These are phyloP conservation scores for Globisporangium canariense DNA, from an alignment of 352 stramenopile species.

Conservation along the genomic window DNA sequence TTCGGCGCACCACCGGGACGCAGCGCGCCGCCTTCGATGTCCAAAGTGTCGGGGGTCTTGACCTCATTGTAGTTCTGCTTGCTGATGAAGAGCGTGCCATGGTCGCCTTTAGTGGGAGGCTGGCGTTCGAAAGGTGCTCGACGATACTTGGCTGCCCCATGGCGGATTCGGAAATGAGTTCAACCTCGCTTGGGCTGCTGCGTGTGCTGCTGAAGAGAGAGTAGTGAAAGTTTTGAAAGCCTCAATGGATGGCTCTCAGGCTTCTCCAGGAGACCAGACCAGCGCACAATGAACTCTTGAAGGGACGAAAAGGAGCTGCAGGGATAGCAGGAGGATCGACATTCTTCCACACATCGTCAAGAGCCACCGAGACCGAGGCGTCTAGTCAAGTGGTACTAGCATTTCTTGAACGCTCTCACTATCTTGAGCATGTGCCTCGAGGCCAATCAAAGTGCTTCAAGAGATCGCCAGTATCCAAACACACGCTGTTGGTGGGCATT, in stretches of 20 bases:
- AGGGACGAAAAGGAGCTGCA: too few relatives aligned
- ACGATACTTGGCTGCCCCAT: constrained; percentile 22
- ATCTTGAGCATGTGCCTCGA: background rate
- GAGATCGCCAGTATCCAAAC: background rate
- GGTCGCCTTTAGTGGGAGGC: background rate
- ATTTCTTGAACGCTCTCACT: background rate
- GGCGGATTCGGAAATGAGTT: constrained; percentile 7
- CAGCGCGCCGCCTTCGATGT: constrained; percentile 35
- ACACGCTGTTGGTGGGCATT: too few relatives aligned
- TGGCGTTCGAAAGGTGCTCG: constrained; percentile 22
- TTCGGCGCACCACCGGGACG: constrained; percentile 28
- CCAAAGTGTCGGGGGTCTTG: constrained; percentile 23
- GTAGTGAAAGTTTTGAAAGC: background rate
- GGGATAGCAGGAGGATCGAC: too few relatives aligned
- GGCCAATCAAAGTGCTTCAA: background rate
- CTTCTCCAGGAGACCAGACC: background rate
- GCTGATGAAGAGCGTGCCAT: background rate
- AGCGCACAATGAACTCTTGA: background rate
- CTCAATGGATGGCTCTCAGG: background rate
- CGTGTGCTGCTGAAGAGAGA: background rate
- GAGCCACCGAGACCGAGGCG: background rate
- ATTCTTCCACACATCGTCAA: background rate
- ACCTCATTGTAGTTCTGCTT: constrained; percentile 16
- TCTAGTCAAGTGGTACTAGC: background rate
- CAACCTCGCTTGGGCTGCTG: too few relatives aligned